Percentiles rank a stretch among this genome's conserved stretches.
Evolutionary conservation across 2,329 filamentous ascomycete genomes (phyloP).

Genomic region (Epichloe uncinata): DNA sequence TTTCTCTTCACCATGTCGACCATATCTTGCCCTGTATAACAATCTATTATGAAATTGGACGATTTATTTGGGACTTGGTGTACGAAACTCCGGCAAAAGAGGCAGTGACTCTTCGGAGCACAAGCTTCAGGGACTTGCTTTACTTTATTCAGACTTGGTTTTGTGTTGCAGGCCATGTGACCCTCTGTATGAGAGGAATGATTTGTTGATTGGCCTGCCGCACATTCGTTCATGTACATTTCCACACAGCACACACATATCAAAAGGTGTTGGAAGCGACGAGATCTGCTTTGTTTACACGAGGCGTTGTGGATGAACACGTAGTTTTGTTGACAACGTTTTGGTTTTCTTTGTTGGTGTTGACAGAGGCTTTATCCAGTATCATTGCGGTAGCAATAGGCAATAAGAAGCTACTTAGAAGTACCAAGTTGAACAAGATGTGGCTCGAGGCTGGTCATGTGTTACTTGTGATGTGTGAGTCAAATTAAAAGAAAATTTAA

Average conservation of each 20-base stretch:
- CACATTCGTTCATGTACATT: constrained; percentile 25
- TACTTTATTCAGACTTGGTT: not conserved
- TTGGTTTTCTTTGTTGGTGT: constrained; percentile 16
- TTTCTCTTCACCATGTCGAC: not conserved
- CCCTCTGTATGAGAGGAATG: not conserved
- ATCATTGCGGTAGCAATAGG: no score
- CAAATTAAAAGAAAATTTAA: no score
- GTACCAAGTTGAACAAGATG: not conserved
- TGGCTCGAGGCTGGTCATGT: not conserved
- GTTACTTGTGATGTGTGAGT: no score
- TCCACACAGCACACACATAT: constrained; percentile 29
- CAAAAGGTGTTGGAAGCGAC: constrained; percentile 31
- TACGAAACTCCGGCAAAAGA: not conserved
- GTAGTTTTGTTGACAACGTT: constrained; percentile 6
- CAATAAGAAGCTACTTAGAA: constrained; percentile 11
- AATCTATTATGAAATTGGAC: constrained; percentile 11
- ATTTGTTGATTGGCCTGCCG: not conserved
- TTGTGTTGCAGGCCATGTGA: not conserved
- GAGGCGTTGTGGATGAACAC: constrained; percentile 14
- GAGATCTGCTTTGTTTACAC: constrained; percentile 11
- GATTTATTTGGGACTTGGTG: constrained; percentile 4
- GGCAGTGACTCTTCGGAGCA: not conserved
- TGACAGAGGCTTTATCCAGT: constrained; percentile 12
- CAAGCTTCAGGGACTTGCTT: not conserved
- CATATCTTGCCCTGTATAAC: constrained; percentile 17